Percentiles rank a stretch among this genome's conserved stretches.
These are phyloP conservation scores for Cladosporium austrohemisphaericum DNA, from an alignment of 2,329 filamentous ascomycete species.

Conservation along the genomic window DNA sequence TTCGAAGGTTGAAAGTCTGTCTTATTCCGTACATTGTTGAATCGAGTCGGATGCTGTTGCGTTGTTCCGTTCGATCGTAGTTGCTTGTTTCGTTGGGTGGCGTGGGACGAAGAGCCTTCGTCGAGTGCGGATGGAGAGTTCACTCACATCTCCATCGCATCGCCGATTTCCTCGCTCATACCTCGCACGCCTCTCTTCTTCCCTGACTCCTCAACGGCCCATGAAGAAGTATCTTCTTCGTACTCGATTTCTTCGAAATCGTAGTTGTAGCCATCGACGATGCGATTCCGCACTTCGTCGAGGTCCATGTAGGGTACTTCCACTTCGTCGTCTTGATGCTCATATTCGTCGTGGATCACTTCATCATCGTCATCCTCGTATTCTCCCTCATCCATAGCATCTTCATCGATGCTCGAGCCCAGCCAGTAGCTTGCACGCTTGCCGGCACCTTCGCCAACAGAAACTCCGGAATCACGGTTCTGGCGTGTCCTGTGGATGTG, in stretches of 20 bases:
- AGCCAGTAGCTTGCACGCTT: constrained; percentile 91
- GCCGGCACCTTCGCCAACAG: constrained; percentile 55
- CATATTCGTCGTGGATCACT: constrained; percentile 15
- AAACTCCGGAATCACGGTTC: constrained; percentile 28
- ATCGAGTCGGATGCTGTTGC: too few relatives aligned
- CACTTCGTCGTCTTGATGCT: constrained; percentile 30
- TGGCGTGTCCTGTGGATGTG: constrained; percentile 42
- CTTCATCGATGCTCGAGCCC: constrained; percentile 43
- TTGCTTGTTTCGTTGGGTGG: too few relatives aligned
- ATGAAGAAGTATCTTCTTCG: constrained; percentile 8
- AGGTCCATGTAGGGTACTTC: constrained; percentile 34
- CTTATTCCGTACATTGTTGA: too few relatives aligned
- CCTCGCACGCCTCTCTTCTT: constrained; percentile 21
- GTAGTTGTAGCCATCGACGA: constrained; percentile 31
- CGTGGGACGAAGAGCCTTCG: too few relatives aligned
- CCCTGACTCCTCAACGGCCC: constrained; percentile 4
- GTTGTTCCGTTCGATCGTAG: too few relatives aligned
- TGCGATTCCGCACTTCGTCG: constrained; percentile 33
- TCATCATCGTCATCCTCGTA: constrained; percentile 32
- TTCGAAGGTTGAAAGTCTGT: too few relatives aligned
- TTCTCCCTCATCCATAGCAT: constrained; percentile 17
- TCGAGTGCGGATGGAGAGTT: too few relatives aligned
- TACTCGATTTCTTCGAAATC: constrained; percentile 16
- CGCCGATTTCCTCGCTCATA: constrained; percentile 32
- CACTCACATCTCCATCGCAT: constrained; percentile 33